Base-by-base conservation (phyloP, 2,329 filamentous ascomycete species). In the Paradendryphiella salina region DNA sequence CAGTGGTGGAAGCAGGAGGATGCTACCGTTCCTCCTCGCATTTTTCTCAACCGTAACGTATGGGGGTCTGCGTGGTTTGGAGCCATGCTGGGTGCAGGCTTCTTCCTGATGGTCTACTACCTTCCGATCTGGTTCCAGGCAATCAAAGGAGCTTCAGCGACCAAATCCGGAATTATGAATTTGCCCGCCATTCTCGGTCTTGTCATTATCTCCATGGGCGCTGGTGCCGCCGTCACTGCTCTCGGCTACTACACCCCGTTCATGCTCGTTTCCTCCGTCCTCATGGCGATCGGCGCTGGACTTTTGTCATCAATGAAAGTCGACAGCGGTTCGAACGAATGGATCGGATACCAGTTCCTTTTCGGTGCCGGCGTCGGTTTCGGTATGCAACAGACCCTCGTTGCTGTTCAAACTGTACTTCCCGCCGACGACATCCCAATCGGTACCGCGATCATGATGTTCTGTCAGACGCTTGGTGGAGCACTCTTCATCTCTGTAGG, bases 221-320 rank as follows among this genome's bases (percentile, higher is more conserved):
- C 66, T 17, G 77, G 77, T 38, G 66, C 59, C 29, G 34, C 65
- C 17, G 71, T 79, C 41, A 77, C 75, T 3, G 54, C 61, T 1
- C 47, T 77, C 17, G 78, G 78, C 34, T 79, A 79, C 69, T 79
- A 80, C 69, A 78, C 77, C 0, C 77, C 77, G 2, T 80, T 80
- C 61, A 75, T 79, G 66, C 70, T 78, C 32, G 50, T 64, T 15
- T 73, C 70, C 1, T 67, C 69, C 1, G 60, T 78, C 21, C 52
- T 79, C 45, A 76, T 77, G 71, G 54, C 75, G 13, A 72, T 80
- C 38, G 77, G 77, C 15, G 72, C 76, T 5, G 78, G 77, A 15
- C 70, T 80, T 7, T 66, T 80, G 9, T 62, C 74, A 5, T 79
- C 77, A 4, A 73, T 79, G 46, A 65, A 71, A 18, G 64, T 67